Percentiles rank a stretch among this genome's conserved stretches.
phyloP scores from a whole-genome alignment of 1,284 basidiomycete species.

The Trichosporon inkin region DNA sequence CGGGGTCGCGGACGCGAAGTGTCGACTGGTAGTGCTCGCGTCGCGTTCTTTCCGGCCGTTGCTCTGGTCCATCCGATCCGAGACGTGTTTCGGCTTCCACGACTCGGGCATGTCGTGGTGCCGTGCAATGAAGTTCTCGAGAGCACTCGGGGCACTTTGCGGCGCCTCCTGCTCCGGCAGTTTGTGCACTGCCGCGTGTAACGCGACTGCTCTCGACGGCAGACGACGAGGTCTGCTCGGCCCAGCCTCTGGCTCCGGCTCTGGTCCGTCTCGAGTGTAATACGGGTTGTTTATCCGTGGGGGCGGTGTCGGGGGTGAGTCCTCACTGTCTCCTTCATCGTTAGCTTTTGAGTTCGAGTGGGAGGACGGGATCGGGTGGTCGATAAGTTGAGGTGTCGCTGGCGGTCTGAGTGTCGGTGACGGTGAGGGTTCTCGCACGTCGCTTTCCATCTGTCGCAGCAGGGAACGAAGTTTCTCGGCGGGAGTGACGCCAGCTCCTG shows the following conservation, averaged over 20 bases:
- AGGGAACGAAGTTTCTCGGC: constrained; percentile 21
- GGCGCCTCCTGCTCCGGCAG: constrained; percentile 4
- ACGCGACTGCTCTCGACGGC: constrained; percentile 25
- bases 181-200: constrained; percentile 20
- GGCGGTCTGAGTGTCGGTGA: not conserved
- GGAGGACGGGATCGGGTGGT: not conserved
- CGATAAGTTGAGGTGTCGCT: not conserved
- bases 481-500: constrained; percentile 18
- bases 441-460: constrained; percentile 19
- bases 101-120: not conserved
- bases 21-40: not conserved
- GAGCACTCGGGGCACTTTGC: constrained; percentile 19
- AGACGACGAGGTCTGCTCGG: constrained; percentile 16
- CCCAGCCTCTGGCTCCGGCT: not conserved
- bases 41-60: not conserved
- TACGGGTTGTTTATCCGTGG: constrained; percentile 39
- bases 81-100: not conserved
- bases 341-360: not conserved
- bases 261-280: not conserved
- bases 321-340: not conserved
- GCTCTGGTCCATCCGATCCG: not conserved
- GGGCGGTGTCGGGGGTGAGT: constrained; percentile 39
- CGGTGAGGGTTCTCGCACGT: constrained; percentile 7
- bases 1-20: not conserved
- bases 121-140: constrained; percentile 32